Conservation (phyloP, 192 early-diverging fungal genomes). For the Pilobolus umbonatus region DNA sequence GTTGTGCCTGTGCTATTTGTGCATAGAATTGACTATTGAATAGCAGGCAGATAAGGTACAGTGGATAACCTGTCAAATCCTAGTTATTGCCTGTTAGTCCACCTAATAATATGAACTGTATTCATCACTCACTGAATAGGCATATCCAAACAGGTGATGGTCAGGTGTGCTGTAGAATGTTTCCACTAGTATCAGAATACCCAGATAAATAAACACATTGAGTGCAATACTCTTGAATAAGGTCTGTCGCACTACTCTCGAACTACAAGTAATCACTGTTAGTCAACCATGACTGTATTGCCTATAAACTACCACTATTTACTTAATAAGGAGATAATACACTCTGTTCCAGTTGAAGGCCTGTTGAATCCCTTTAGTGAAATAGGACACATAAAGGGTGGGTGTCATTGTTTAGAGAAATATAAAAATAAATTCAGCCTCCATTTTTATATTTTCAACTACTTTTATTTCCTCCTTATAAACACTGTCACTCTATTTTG, state of each 20-base stretch:
- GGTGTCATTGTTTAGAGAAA: no score
- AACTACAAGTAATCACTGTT: conserved; percentile 8
- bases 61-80: conserved; percentile 27
- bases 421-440: no score
- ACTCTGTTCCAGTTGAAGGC: conserved; percentile 31
- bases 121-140: conserved; percentile 18
- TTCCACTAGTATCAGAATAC: conserved; percentile 25
- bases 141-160: conserved; percentile 25
- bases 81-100: not conserved
- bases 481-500: not conserved
- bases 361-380: conserved; percentile 10
- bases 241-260: conserved; percentile 18
- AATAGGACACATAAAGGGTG: not conserved
- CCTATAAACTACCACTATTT: not conserved
- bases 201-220: conserved; percentile 27
- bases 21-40: conserved; percentile 26
- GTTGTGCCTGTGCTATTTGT: conserved; percentile 19
- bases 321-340: conserved; percentile 26
- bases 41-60: conserved; percentile 22
- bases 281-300: not conserved
- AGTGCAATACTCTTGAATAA: conserved; percentile 22
- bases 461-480: conserved; percentile 1
- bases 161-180: conserved; percentile 19
- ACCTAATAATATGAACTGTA: not conserved
- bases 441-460: not conserved